Base-by-base conservation (phyloP, 2,329 filamentous ascomycete genomes). In the Pseudogymnoascus sp. region DNA sequence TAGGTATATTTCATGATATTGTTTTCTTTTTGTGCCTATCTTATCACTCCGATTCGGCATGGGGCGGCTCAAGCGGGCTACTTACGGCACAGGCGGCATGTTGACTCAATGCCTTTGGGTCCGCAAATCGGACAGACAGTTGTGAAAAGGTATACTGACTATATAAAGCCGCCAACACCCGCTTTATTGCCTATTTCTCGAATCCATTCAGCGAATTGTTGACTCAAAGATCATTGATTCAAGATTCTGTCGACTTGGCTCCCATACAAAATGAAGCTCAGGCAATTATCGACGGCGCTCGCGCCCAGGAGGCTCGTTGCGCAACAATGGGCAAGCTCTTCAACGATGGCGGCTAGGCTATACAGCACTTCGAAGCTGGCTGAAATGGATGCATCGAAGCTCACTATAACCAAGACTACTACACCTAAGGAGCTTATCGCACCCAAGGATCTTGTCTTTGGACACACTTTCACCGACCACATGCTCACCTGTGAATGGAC, bases 401-500 rank as follows among this genome's bases (percentile, higher is more conserved):
- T 97, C 64, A 80, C 81, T 59, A 81, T 97, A 71, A 87, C 86
- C 64, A 86, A 88, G 77, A 96, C 90, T 1, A 83, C 80, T 6
- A 85, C 82, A 3, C 95, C 93, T 9, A 95, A 93, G 77, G 75
- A 83, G 31, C 80, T 93, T 62, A 81, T 83, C 66, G 87, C 92
- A 61, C 85, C 89, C 12, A 84, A 93, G 73, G 87, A 96, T 66
- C 86, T 99, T 62, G 81, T 97, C 67, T 99, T 99, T 76, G 95
- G 95, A 67, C 85, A 85, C 68, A 88, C 87, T 59, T 99, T 99
- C 77, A 96, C 95, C 96, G 95, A 99, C 80, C 95, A 97, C 79
- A 97, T 99, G 93, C 87, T 97, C 72, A 88, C 89, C 64, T 83
- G 96, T 69, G 92, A 97, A 81, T 99, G 95, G 95, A 93, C 89